Evolutionary conservation across 306 rosid genomes (phyloP), one percentile per base, ranked within the genome.

Genomic region (Boehmeria nivea): DNA sequence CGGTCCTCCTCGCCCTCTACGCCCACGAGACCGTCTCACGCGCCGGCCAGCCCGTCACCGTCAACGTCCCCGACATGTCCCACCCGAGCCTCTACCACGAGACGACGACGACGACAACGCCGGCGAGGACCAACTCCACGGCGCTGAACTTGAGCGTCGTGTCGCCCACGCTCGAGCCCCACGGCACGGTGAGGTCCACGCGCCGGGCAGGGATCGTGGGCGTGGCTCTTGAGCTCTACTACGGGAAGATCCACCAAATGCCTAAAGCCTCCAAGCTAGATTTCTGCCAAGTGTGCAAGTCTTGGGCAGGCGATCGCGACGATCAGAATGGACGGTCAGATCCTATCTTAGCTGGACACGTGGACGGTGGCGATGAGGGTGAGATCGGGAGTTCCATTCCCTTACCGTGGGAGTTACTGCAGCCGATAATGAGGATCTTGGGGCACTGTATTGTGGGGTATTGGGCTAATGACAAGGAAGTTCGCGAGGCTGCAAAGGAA

Each of bases 11-110:
- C 3, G 81, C 94, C 51, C 61, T 90, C 52, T 90, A 86, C 51
- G 81, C 86, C 2, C 73, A 76, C 60, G 94, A 90, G 45, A 82
- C 94, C 11, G 60, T 62, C 54, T 62, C 85, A 8, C 90, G 94
- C 18, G 69, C 58, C 0, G 78, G 83, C 39, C 78, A 83, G 3
- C 54, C 94, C 2, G 28, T 84, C 4, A 63, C 88, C 22, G 65
- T 82, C 43, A 80, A 64, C 3, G 28, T 87, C 54, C 95, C 95
- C 0, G 94, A 86, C 54, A 7, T 86, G n/a, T 31, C 82, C 0
- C 78, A 82, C 19, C 78, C 91, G 0, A 84, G 88, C 51, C 48
- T 80, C 6, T 90, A 86, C 63, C 94, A 90, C 34, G 94, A 83
- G 48, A 38, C 86, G 0, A 72, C 62, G 9, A 72, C 62, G 10